Conservation (phyloP, 805 yeast genomes). For the Naumovozyma castellii region DNA sequence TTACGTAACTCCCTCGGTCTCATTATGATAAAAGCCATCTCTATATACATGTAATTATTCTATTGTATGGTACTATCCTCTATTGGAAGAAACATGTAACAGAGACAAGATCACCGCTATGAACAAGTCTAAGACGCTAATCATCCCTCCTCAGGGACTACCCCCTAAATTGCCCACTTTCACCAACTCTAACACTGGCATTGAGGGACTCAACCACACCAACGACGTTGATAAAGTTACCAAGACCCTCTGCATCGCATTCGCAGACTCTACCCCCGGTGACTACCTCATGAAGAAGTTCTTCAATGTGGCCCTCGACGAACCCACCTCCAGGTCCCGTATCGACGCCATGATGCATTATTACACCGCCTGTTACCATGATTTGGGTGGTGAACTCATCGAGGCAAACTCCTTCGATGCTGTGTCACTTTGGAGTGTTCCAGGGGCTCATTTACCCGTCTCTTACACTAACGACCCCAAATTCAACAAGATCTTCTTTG, state of each 20-base stretch:
- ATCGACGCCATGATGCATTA: slow-evolving; percentile 20
- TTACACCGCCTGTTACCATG: slow-evolving; percentile 19
- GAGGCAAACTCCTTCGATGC: slow-evolving; percentile 29
- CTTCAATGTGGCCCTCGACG: slow-evolving; percentile 18
- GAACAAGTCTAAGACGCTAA: neutral
- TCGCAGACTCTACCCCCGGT: slow-evolving; percentile 19
- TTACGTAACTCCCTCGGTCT: too few relatives aligned
- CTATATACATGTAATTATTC: too few relatives aligned
- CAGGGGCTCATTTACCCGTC: slow-evolving; percentile 19
- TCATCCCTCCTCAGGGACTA: neutral
- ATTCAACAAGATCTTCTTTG: slow-evolving; percentile 26
- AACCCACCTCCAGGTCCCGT: slow-evolving; percentile 17
- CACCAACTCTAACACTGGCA: neutral
- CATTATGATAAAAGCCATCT: too few relatives aligned
- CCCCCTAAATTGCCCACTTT: neutral
- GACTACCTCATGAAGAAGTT: slow-evolving; percentile 27
- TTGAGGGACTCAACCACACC: slow-evolving; percentile 3
- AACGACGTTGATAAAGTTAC: slow-evolving; percentile 21
- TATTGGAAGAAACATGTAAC: too few relatives aligned
- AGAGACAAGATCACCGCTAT: too few relatives aligned
- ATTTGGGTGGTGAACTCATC: slow-evolving; percentile 27
- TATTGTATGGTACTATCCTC: too few relatives aligned
- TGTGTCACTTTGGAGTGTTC: slow-evolving; percentile 26
- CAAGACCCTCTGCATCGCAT: slow-evolving; percentile 22
- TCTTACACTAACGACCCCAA: slow-evolving; percentile 20